A percentile compares a stretch with the other conserved stretches of the same genome.
Conservation (phyloP, 2,329 filamentous ascomycete species). For the Aspergillus glaucus region DNA sequence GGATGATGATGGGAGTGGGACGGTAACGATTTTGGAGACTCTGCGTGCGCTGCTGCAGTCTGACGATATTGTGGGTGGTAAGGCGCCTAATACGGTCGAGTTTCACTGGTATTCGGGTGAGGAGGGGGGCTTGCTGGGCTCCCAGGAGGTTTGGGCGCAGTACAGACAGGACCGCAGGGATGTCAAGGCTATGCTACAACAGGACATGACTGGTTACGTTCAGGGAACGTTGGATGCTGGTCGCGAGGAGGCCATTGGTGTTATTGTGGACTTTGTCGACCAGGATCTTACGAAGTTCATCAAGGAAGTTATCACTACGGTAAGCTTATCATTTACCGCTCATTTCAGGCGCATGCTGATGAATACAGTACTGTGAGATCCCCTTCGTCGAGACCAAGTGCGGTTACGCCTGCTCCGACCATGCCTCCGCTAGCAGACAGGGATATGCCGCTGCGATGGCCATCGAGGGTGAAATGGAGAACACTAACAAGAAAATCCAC, state of each 20-base stretch:
- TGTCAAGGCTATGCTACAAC: conserved; percentile 94
- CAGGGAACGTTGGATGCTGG: conserved; percentile 77
- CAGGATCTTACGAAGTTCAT: conserved; percentile 77
- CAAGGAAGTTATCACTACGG: conserved; percentile 73
- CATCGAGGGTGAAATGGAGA: conserved; percentile 55
- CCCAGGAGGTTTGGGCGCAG: conserved; percentile 77
- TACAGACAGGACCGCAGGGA: conserved; percentile 69
- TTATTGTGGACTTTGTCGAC: conserved; percentile 90
- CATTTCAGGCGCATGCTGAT: not conserved
- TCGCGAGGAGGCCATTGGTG: conserved; percentile 76
- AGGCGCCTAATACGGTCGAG: conserved; percentile 79
- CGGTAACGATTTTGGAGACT: conserved; percentile 89
- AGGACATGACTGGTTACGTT: conserved; percentile 93
- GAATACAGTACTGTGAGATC: conserved; percentile 70
- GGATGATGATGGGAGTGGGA: conserved; percentile 91
- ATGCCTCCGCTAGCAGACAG: conserved; percentile 60
- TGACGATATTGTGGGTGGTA: conserved; percentile 62
- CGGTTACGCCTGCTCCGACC: conserved; percentile 74
- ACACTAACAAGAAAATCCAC: conserved; percentile 66
- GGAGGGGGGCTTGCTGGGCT: conserved; percentile 79
- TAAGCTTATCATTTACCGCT: conserved; percentile 23
- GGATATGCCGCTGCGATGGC: conserved; percentile 62
- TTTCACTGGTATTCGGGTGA: conserved; percentile 96
- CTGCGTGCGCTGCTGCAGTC: conserved; percentile 72
- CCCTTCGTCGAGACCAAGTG: conserved; percentile 83